Base-by-base conservation (phyloP, 1,139 yeast genomes). In the Saccharomyces hybrid region DNA sequence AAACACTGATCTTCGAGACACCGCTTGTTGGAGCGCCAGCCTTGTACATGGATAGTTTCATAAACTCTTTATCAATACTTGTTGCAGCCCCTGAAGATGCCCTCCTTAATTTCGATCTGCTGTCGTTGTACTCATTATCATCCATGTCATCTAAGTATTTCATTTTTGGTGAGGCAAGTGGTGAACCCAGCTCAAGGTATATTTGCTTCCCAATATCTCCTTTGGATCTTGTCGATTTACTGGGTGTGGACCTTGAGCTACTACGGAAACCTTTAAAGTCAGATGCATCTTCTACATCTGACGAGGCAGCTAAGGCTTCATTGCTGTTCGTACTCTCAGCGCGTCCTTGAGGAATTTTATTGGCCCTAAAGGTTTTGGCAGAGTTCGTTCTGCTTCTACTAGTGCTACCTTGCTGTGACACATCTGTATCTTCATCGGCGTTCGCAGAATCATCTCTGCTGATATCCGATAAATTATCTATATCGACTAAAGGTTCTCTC, bases 401-500 rank as follows among this genome's bases (percentile, higher is more conserved):
- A 9, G 14, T 23, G 48, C 38, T 27, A n/a, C 26, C 41, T 44
- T 42, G 25, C 8, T 28, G 42, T 14, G 20, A 25, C n/a, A 11
- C 13, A 20, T 42, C 49, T 26, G 51, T 50, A 14, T 52, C 59
- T 6, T 54, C 60, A 25, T 54, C 66, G 8, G 60, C 58, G 13
- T 59, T 66, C 13, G 59, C 66, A 31, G 65, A 66, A 25, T 63
- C 67, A 41, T 67, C 70, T 38, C 51, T 54, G 55, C 68, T 61
- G 11, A 67, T 58, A 52, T 71, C 74, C 50, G 74, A 70, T 16
- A 70, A 57, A 50, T 71, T 74, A 52, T 68, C 69, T 7, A 91
- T 67, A 58, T 84, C 83, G 7, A 81, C 73, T 38, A 91, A 70
- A 0, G 96, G 93, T 52, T 85, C 93, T 59, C 96, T 75, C 99